Evolutionary conservation across 495 filamentous ascomycete species (phyloP).

Genomic region (Penicillium goetzii): DNA sequence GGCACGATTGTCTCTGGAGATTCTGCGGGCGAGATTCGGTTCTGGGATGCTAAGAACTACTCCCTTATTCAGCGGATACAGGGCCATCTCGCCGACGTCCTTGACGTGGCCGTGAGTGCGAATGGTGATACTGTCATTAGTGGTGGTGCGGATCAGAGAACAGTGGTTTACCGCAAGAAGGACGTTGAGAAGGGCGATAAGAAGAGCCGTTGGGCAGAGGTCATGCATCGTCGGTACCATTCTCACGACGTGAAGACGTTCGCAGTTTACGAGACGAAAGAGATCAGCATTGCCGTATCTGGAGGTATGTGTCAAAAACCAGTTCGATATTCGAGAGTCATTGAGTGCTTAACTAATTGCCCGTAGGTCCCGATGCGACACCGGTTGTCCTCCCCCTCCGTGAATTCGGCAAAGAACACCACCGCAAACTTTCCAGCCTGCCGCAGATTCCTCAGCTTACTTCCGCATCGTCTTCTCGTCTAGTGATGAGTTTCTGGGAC

Average conservation of each 20-base stretch:
- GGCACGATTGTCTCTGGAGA: slow-evolving; percentile 93
- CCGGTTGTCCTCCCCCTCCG: slow-evolving; percentile 81
- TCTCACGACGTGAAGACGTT: slow-evolving; percentile 94
- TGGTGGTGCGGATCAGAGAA: slow-evolving; percentile 87
- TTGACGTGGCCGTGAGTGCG: slow-evolving; percentile 77
- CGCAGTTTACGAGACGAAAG: slow-evolving; percentile 82
- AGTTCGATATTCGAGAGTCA: background rate
- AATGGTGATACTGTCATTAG: slow-evolving; percentile 87
- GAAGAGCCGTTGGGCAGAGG: slow-evolving; percentile 74
- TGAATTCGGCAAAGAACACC: slow-evolving; percentile 78
- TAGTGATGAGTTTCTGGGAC: slow-evolving; percentile 93
- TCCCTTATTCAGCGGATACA: slow-evolving; percentile 82
- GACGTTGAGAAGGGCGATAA: slow-evolving; percentile 59
- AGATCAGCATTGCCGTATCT: slow-evolving; percentile 84
- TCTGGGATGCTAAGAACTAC: slow-evolving; percentile 93
- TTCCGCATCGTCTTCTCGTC: slow-evolving; percentile 68
- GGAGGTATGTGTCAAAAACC: slow-evolving; percentile 67
- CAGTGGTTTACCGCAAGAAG: slow-evolving; percentile 71
- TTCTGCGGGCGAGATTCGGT: slow-evolving; percentile 87
- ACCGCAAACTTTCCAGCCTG: slow-evolving; percentile 74
- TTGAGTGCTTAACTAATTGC: slow-evolving; percentile 38
- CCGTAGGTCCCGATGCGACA: slow-evolving; percentile 76
- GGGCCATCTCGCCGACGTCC: slow-evolving; percentile 84
- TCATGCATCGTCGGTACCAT: slow-evolving; percentile 82
- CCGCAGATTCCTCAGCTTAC: slow-evolving; percentile 75